These are phyloP conservation scores for Cutaneotrichosporon spelunceum DNA, from an alignment of 1,284 basidiomycete species.

Conservation along the genomic window DNA sequence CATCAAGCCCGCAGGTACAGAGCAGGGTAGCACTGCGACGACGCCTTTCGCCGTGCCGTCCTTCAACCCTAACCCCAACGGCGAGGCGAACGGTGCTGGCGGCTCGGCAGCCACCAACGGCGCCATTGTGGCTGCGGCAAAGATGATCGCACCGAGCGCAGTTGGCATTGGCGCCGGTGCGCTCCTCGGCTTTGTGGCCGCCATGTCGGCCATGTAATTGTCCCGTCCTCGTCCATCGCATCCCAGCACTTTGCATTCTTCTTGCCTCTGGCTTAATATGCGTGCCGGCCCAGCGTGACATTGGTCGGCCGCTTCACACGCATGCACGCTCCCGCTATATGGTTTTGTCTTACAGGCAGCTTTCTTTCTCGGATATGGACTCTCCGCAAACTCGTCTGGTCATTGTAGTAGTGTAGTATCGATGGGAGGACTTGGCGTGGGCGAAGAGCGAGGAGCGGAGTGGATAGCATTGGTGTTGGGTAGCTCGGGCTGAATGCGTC, in stretches of 20 bases:
- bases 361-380: background rate
- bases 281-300: slow-evolving; percentile 5
- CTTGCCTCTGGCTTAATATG: background rate
- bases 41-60: background rate
- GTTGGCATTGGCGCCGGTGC: background rate
- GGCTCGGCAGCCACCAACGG: slow-evolving; percentile 4
- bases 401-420: background rate
- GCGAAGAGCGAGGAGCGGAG: too few relatives aligned
- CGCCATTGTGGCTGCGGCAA: background rate
- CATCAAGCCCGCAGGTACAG: slow-evolving; percentile 20
- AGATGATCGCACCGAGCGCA: background rate
- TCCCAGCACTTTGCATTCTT: background rate
- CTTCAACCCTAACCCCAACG: slow-evolving; percentile 6
- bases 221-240: background rate
- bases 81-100: slow-evolving; percentile 4
- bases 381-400: background rate
- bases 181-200: background rate
- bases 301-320: background rate
- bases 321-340: background rate
- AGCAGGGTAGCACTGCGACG: background rate
- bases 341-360: background rate
- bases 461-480: too few relatives aligned
- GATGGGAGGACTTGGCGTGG: background rate
- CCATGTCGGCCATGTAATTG: background rate
- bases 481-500: too few relatives aligned